These are phyloP conservation scores for Urochloa ruziziensis DNA, from an alignment of 176 grass and related monocot species.

Conservation along the genomic window DNA sequence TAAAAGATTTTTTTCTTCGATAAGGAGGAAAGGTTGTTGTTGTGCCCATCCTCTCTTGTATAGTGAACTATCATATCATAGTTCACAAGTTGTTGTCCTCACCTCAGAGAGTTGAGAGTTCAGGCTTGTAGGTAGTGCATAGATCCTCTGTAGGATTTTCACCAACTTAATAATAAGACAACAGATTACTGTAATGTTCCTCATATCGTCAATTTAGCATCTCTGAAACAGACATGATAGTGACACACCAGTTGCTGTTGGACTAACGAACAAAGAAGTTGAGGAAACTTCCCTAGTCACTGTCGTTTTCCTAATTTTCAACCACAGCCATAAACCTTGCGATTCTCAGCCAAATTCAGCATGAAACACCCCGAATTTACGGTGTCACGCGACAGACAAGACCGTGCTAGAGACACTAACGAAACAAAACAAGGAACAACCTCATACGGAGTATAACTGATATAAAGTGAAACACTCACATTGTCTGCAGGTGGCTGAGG, in stretches of 20 bases:
- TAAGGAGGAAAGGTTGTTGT: neutral
- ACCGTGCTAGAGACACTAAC: neutral
- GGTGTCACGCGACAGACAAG: neutral
- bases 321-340: neutral
- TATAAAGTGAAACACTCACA: constrained; percentile 48
- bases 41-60: neutral
- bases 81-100: constrained; percentile 3
- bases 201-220: neutral
- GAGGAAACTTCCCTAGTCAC: neutral
- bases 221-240: neutral
- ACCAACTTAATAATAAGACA: neutral
- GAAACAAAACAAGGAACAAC: constrained; percentile 2
- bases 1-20: no score
- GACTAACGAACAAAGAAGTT: neutral
- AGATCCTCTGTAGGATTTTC: neutral
- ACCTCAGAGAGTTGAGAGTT: neutral
- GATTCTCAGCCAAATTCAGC: neutral
- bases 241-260: neutral
- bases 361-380: neutral
- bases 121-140: neutral
- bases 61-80: neutral
- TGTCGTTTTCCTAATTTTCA: neutral
- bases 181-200: neutral
- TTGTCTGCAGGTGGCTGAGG: constrained; percentile 83
- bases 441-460: neutral